These are phyloP conservation scores for Salix koriyanagi DNA, from an alignment of 345 rosid species.

Conservation along the genomic window DNA sequence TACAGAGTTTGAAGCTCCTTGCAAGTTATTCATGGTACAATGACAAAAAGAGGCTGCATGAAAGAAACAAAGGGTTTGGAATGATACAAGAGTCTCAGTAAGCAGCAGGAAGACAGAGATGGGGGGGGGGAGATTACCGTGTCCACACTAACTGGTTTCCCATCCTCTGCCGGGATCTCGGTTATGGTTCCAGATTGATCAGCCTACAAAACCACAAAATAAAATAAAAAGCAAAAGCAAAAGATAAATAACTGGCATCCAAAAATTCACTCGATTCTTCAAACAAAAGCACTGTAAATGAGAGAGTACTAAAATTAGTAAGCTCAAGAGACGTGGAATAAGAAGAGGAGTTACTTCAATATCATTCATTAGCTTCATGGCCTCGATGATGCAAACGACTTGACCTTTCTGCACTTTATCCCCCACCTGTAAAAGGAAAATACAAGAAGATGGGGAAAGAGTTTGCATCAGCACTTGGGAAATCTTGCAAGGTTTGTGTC, in stretches of 20 bases:
- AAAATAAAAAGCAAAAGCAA: neutral
- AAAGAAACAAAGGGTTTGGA: slow-evolving; percentile 1
- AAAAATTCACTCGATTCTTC: neutral
- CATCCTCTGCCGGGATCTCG: slow-evolving; percentile 75
- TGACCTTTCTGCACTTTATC: slow-evolving; percentile 97
- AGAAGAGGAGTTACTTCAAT: slow-evolving; percentile 61
- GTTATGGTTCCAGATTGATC: slow-evolving; percentile 86
- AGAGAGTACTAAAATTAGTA: neutral
- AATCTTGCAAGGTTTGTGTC: neutral
- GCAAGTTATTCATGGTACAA: slow-evolving; percentile 45
- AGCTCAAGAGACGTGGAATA: neutral
- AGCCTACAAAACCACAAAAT: slow-evolving; percentile 47
- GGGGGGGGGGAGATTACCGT: slow-evolving; percentile 37
- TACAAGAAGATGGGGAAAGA: neutral
- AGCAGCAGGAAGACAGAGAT: neutral
- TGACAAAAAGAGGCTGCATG: slow-evolving; percentile 74
- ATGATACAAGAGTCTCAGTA: neutral
- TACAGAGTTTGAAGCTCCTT: slow-evolving; percentile 10
- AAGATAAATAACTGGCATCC: neutral
- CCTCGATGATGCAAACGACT: slow-evolving; percentile 87
- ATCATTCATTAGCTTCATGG: slow-evolving; percentile 98
- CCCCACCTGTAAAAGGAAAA: slow-evolving; percentile 55
- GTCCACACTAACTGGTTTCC: slow-evolving; percentile 81
- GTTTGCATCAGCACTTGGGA: neutral
- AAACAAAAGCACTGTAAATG: neutral